Base-by-base conservation (phyloP, 164 flowering plant genomes). In the Tetracentron sinense region DNA sequence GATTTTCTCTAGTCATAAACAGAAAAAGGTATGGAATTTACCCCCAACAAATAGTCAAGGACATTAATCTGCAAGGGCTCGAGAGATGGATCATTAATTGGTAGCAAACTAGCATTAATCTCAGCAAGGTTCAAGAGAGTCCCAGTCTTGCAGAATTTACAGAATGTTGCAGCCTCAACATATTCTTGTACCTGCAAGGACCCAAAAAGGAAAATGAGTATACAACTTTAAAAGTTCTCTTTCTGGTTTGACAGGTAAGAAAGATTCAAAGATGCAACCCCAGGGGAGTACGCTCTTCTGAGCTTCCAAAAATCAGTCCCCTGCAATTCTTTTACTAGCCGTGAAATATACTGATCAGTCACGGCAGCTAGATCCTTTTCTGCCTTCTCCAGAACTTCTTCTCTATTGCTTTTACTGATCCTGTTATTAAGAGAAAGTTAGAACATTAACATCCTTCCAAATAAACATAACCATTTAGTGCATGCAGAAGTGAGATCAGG, bases 261-360 rank as follows among this genome's bases (percentile, higher is more conserved):
- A 61, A 26, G 62, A 50, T 19, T 65, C 38, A 38, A 62, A 70
- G 55, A 38, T 23, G 11, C 68, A 58, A 89, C 98, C 89, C 91
- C 98, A 56, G 96, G 96, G 63, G 97, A 90, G 77, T 85, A 93
- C 58, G 98, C 95, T 61, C 97, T 85, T 75, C 98, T 81, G 30
- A 90, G 91, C 80, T 90, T 93, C 98, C 98, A 93, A 68, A 89
- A 93, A 69, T 90, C 98, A 56, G 89, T 82, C 66, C 98, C 98
- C 51, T 81, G 77, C 61, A 93, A 77, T 65, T 90, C 96, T 64
- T 86, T 84, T 26, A 85, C 86, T 33, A 93, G 77, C 33, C 86
- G 79, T 14, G 88, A 73, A 58, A 93, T 49, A 67, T 87, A 61
- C 58, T 81, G 86, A 60, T 83, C 72, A 2, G 71, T 79, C 72